phyloP scores from a whole-genome alignment of 805 yeast species.

The Wickerhamiella occidentalis region DNA sequence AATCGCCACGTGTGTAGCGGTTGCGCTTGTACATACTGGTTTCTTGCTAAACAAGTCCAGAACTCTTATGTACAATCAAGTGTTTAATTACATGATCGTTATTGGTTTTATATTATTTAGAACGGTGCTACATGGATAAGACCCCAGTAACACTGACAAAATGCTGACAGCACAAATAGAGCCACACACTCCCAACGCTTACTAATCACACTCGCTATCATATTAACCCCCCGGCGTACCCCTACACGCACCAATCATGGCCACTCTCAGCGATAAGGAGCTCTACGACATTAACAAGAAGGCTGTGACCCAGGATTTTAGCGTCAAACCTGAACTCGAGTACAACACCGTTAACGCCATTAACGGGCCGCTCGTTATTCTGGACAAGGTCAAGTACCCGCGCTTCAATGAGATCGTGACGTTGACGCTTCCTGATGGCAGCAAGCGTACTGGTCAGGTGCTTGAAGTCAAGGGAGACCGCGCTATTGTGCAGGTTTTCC shows the following conservation, averaged over 20 bases:
- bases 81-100: too few species aligned
- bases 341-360: constrained; percentile 98
- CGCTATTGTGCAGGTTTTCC: constrained; percentile 97
- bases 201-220: background rate
- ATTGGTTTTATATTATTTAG: too few species aligned
- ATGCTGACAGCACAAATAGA: too few species aligned
- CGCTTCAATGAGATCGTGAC: constrained; percentile 94
- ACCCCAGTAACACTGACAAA: too few species aligned
- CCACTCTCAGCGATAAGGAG: constrained; percentile 26
- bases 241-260: constrained; percentile 9
- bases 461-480: constrained; percentile 93
- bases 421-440: constrained; percentile 91
- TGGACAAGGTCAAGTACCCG: constrained; percentile 76
- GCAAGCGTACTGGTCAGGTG: constrained; percentile 92
- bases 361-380: constrained; percentile 92
- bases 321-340: constrained; percentile 77
- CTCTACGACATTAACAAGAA: constrained; percentile 65
- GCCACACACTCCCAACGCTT: too few species aligned
- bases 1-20: too few species aligned
- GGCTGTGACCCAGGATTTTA: constrained; percentile 86
- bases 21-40: too few species aligned
- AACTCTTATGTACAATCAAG: too few species aligned
- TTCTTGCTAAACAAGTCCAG: too few species aligned
- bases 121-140: too few species aligned
- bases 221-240: background rate